Base-by-base conservation (phyloP, 2,329 filamentous ascomycete genomes). In the Nectriaceae sp. region DNA sequence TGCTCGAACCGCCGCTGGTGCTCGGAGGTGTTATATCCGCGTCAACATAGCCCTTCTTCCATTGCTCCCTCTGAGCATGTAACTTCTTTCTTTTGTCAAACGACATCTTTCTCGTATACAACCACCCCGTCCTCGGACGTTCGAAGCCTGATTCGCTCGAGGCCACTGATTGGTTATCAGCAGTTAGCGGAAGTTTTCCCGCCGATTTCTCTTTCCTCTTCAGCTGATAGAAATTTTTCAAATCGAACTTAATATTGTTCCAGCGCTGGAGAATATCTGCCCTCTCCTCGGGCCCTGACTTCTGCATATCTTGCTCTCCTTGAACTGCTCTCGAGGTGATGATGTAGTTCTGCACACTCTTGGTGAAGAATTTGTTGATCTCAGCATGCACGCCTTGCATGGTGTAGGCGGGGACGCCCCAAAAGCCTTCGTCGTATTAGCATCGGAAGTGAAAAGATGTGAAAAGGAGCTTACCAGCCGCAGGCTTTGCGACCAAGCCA, bases 321-420 rank as follows among this genome's bases (percentile, higher is more conserved):
- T 95, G 88, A 1, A 84, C 77, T 41, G 89, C 88, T 39, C 90
- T 79, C 3, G 89, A 88, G 1, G 88, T 82, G 39, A 90, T 82
- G 55, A 95, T 89, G 64, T 93, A 93, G 56, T 89, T 90, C 41
- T 89, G 77, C 16, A 90, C 83, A 53, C 83, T 89, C 38, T 79
- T 83, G 20, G 85, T 83, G 56, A 90, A 87, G 39, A 79, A 70
- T 54, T 87, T 90, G 52, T 85, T 79, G 44, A 94, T 77, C 65
- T 93, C 87, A 35, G 88, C 88, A 60, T 93, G 84, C 1, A 94
- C 76, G 2, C 91, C 91, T 65, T 92, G 89, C 76, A 92, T 87
- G 3, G 89, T 81, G 62, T 94, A 95, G 4, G 87, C 91, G 0
- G 90, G 89, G 4, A 95, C 69, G 1, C 82, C 82, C 81, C 83